Evolutionary conservation across 1,284 basidiomycete species (phyloP), one percentile per base, ranked within the genome.

Genomic region (Vanrija pseudolonga): DNA sequence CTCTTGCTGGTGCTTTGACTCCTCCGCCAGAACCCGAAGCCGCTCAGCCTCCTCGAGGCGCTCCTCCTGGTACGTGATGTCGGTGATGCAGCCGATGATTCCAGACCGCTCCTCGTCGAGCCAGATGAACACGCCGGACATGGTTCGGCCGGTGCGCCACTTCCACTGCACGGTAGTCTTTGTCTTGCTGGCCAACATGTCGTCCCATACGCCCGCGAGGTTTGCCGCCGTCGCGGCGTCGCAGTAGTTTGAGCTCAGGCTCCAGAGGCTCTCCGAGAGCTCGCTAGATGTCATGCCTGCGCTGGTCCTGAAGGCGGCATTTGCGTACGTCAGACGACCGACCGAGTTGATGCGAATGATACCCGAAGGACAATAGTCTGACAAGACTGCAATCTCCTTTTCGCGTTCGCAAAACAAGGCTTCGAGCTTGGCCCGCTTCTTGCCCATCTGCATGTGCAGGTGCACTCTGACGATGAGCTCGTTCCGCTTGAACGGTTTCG

Each of bases 391-490:
- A 18, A 74, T 58, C 60, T 78, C 72, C 8, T 60, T 62, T 32
- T 66, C 61, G 4, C 69, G 62, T 43, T 72, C 60, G 6, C 51
- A 53, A 45, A 70, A 77, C 22, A 66, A 42, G 22, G 46, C 48
- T 54, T 76, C 75, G 17, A 76, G 59, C 17, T 61, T 63, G 9
- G 60, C 56, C 3, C 71, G 65, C 45, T 66, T 68, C 62, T 75
- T 75, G 37, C 71, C 74, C 15, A 74, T 60, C 51, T 73, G 73
- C 58, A 73, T 65, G 49, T 75, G 68, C 36, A 72, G 57, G 54
- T 74, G 63, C 19, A 71, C 71, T 14, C 78, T 67, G 1, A 78
- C 77, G 19, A 80, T 60, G 12, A 80, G 61, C 53, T 80, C 78
- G 50, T 73, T 68, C 7, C 68, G 68, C 51, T 67, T 68, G 67